Evolutionary conservation across 202 grass and related monocot genomes (phyloP), one percentile per base, ranked within the genome.

Genomic region (Saccharum hybrid): DNA sequence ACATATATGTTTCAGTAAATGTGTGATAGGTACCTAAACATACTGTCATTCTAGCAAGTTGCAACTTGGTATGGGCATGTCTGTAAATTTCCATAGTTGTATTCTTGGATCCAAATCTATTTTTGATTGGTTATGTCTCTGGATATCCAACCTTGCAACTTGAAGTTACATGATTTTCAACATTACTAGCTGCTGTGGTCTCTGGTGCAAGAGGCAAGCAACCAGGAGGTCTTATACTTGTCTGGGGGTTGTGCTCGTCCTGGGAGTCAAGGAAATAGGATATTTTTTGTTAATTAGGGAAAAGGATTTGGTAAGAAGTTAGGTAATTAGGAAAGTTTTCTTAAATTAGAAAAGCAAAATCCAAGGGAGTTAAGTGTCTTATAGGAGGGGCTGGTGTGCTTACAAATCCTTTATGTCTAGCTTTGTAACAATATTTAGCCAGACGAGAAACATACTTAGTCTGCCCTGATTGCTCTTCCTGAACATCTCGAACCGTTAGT

Each of bases 101-200:
- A 40, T 54, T 37, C 41, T 49, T 74, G 45, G 4, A 66, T 75
- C 12, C 6, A 23, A 28, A 72, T n/a, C 37, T 28, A 16, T 65
- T 21, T 64, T 73, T 70, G 3, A 71, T 14, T 63, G 28, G 3
- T n/a, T 78, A 19, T 64, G 19, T 78, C 22, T 77, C 18, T 54
- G 38, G 38, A 82, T n/a, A 71, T 39, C 4, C 19, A 66, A 66
- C 36, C 8, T 72, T 82, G 54, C 43, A 77, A 22, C 21, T 65
- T 77, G 36, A 37, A 7, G 36, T 37, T 37, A 7, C 36, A 37
- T 37, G 36, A 37, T 6, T 37, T 37, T 37, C 36, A 37, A 37
- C 36, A 52, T 16, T 34, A 40, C 64, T 72, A 77, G 7, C 2
- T 65, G 23, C 19, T 78, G 14, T 46, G 75, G 15, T 34, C 8